Base-by-base conservation (phyloP, 1,284 basidiomycete species). In the Grifola frondosa region DNA sequence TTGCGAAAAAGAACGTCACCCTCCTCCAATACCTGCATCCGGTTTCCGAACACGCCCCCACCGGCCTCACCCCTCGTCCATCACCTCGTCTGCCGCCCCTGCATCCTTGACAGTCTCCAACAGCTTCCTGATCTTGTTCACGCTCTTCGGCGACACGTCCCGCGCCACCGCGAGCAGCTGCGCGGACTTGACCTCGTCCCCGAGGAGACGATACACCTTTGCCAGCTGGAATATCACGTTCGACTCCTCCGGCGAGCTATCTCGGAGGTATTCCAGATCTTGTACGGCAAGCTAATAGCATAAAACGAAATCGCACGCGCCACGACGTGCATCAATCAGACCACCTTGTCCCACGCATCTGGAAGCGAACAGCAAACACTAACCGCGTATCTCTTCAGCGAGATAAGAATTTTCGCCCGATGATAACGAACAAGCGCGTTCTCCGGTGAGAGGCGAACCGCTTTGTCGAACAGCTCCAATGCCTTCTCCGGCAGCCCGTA, bases 161-260 rank as follows among this genome's bases (percentile, higher is more conserved):
- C 91, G 83, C 55, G 92, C 94, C 33, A 85, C 76, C 21, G 91
- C 90, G 49, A 97, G 83, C 66, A 86, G 78, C 48, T 87, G 81
- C 42, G 90, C 86, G 33, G 88, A 83, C 64, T 87, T 84, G n/a
- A 79, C 73, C 52, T 81, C 81, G 63, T 90, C 73, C 20, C 89
- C 90, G 41, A 86, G 68, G 51, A 89, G 73, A 36, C 90, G 79
- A 62, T 94, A 95, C 49, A 87, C 86, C 68, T 88, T 90, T 24
- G 91, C 94, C n/a, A 97, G 80, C 64, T 96, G 84, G 76, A 95
- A 95, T 49, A 94, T 82, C 40, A 97, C 88, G 67, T 96, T 95
- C 46, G 91, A 88, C 72, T 97, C 94, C 62, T 94, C 91, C 10
- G 94, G 92, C 23, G 91, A 88, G 46, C 80, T 73, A 59, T 81